Conservation (phyloP, 164 flowering plant species). For the Vitis rotundifolia region DNA sequence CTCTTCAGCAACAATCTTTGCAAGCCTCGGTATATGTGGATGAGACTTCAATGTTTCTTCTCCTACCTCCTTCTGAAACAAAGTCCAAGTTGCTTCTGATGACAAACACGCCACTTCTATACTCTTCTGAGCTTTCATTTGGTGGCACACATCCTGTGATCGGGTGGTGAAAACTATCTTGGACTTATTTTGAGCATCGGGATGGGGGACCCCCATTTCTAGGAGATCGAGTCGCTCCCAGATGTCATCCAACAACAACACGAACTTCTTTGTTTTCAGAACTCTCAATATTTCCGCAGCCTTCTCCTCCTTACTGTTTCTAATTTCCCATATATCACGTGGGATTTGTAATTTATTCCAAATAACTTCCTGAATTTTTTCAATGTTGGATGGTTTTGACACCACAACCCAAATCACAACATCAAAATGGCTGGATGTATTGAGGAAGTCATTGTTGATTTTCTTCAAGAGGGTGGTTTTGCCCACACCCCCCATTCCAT, state of each 20-base stretch:
- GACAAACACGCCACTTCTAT: conserved; percentile 7
- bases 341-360: neutral
- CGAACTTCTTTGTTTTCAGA: too few relatives aligned
- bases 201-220: too few relatives aligned
- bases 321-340: neutral
- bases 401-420: neutral
- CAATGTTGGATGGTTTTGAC: neutral
- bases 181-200: too few relatives aligned
- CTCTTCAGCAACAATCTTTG: neutral
- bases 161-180: too few relatives aligned
- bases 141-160: too few relatives aligned
- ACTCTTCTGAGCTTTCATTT: too few relatives aligned
- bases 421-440: neutral
- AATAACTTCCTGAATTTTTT: neutral
- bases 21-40: conserved; percentile 7
- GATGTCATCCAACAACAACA: too few relatives aligned
- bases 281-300: neutral
- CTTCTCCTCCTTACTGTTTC: neutral
- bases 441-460: neutral
- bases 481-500: neutral
- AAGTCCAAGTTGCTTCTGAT: conserved; percentile 9
- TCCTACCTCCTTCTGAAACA: conserved; percentile 16
- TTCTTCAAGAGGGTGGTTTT: neutral
- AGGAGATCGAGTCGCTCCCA: too few relatives aligned
- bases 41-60: conserved; percentile 9